Base-by-base conservation (phyloP, 2,329 filamentous ascomycete species). In the Fusarium sp. region DNA sequence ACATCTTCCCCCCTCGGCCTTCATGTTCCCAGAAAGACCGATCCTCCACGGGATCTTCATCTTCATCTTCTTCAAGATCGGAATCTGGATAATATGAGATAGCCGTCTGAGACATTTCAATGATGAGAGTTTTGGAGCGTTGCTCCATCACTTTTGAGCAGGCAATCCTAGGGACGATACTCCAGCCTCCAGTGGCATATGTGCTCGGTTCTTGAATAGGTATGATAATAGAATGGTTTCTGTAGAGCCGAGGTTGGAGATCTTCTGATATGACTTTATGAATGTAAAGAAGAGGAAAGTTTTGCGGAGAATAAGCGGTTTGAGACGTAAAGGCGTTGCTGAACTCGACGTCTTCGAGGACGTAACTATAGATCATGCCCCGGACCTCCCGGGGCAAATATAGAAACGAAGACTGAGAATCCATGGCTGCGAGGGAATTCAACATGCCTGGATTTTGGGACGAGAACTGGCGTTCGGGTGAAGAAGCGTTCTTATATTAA, bases 1-100 rank as follows among this genome's bases (percentile, higher is more conserved):
- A 7, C 14, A 12, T 22, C 2, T 13, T n/a, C 20, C 0, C 58
- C 6, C 31, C 38, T 18, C 12, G 18, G 11, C 18, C 10, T 4
- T 20, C 15, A 31, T 2, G 0, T 0, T 11, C 15, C 55, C 44
- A 58, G 3, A 52, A 58, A 1, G 0, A 0, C 1, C 39, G 10
- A 4, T n/a, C 45, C 14, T 33, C 35, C 3, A 27, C 2, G 4
- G 56, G 45, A 1, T 54, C 35, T 15, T 25, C 25, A 1, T 38
- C 17, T 0, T 38, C 9, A 18, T 20, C 18, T 2, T 50, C 47
- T 50, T 50, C 18, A 1, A 44, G 11, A 2, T 31, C 39, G 0
- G 27, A 20, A 13, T n/a, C 36, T 3, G 3, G 29, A 18, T 20
- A 31, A 4, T 27, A 31, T 0, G 45, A 8, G 1, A n/a, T 29